Evolutionary conservation across 1,139 yeast genomes (phyloP).

Genomic region (Taiozyma onychis): DNA sequence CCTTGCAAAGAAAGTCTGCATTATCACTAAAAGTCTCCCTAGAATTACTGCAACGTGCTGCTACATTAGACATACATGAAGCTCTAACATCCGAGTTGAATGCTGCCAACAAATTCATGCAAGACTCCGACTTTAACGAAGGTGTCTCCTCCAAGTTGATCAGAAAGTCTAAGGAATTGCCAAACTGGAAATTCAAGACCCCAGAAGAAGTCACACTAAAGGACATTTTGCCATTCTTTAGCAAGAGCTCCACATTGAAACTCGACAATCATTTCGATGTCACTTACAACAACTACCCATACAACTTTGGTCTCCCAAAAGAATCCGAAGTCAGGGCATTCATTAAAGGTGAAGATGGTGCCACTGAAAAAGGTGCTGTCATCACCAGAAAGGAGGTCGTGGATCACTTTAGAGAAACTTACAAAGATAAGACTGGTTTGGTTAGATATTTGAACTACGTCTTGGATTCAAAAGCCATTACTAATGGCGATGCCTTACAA

Average conservation of each 20-base stretch:
- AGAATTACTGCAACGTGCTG: slow-evolving; percentile 62
- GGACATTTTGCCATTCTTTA: slow-evolving; percentile 21
- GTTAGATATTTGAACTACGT: slow-evolving; percentile 17
- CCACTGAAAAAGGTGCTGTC: slow-evolving; percentile 1
- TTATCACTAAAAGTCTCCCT: slow-evolving; percentile 74
- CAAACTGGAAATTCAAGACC: slow-evolving; percentile 32
- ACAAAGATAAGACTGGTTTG: slow-evolving; percentile 18
- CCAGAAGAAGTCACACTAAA: slow-evolving; percentile 29
- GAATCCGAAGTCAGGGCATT: slow-evolving; percentile 17
- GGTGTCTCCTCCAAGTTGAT: slow-evolving; percentile 74
- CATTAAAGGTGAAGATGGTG: slow-evolving; percentile 10
- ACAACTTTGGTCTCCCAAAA: slow-evolving; percentile 74
- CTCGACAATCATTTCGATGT: slow-evolving; percentile 42
- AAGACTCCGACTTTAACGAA: slow-evolving; percentile 50
- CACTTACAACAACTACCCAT: slow-evolving; percentile 63
- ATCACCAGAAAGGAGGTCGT: slow-evolving; percentile 14
- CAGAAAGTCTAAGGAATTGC: slow-evolving; percentile 54
- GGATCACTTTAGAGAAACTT: slow-evolving; percentile 13
- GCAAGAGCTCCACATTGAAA: slow-evolving; percentile 20
- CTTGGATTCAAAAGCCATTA: slow-evolving; percentile 12
- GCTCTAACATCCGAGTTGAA: slow-evolving; percentile 72
- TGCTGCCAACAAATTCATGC: slow-evolving; percentile 74
- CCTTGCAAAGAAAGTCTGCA: slow-evolving; percentile 55
- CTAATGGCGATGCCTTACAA: slow-evolving; percentile 7
- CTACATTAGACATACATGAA: slow-evolving; percentile 50